Evolutionary conservation across 768 basidiomycete genomes (phyloP).

Genomic region (Trametes cinnabarina): DNA sequence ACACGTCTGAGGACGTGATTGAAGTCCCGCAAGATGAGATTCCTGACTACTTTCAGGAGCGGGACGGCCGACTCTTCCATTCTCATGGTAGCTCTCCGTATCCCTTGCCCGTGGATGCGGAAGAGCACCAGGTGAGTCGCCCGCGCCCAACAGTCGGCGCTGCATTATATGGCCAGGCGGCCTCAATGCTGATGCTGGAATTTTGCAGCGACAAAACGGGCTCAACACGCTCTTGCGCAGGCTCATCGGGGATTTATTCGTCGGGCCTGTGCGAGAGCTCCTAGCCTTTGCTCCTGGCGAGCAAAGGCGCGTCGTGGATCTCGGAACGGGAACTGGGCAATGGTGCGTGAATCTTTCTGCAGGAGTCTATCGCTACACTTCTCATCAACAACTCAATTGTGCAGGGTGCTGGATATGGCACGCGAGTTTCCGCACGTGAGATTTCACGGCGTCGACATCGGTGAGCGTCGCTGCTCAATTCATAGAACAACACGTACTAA

Average conservation of each 20-base stretch:
- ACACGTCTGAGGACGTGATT: conserved; percentile 42
- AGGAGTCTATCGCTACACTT: background rate
- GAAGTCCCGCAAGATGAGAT: conserved; percentile 56
- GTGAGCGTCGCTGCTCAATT: conserved; percentile 40
- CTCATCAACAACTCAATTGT: conserved; percentile 4
- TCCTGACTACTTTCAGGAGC: conserved; percentile 57
- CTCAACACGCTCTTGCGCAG: conserved; percentile 48
- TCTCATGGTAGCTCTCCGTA: conserved; percentile 63
- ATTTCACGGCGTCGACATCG: conserved; percentile 76
- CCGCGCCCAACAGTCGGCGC: background rate
- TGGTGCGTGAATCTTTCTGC: conserved; percentile 44
- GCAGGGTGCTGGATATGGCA: conserved; percentile 77
- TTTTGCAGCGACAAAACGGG: conserved; percentile 49
- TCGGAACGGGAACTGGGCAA: conserved; percentile 73
- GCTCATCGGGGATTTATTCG: conserved; percentile 54
- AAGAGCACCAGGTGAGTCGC: conserved; percentile 61
- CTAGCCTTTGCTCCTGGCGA: conserved; percentile 42
- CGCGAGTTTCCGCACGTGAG: conserved; percentile 56
- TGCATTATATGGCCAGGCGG: background rate
- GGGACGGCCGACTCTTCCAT: conserved; percentile 63
- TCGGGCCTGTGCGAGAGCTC: conserved; percentile 57
- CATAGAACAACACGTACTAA: background rate
- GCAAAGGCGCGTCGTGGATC: conserved; percentile 59
- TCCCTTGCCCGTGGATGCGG: conserved; percentile 68
- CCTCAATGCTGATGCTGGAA: background rate